Conservation (phyloP, 495 filamentous ascomycete species). For the Diplogelasinospora grovesii region DNA sequence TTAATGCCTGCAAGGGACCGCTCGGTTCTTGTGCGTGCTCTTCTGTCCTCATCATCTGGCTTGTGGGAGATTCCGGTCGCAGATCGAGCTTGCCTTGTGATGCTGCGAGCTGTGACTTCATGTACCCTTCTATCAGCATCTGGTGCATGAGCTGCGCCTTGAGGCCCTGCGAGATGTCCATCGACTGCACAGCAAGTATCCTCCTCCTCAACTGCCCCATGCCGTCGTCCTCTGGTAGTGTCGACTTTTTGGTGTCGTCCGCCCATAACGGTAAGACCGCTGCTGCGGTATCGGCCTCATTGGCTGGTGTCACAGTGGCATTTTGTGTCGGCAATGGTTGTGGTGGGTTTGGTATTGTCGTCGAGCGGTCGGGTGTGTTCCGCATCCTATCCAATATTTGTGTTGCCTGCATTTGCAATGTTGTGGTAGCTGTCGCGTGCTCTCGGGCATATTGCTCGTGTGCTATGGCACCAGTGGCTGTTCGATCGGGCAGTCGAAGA, state of each 20-base stretch:
- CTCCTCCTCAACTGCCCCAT: conserved; percentile 68
- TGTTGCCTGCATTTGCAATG: too few species aligned
- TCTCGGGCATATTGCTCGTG: not conserved
- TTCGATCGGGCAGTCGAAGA: not conserved
- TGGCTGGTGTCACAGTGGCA: not conserved
- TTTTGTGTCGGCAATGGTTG: not conserved
- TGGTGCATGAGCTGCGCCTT: conserved; percentile 81
- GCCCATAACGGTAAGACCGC: too few species aligned
- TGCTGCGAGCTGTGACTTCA: conserved; percentile 28
- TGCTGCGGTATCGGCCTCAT: not conserved
- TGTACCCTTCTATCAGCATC: conserved; percentile 76
- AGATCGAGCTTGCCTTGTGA: conserved; percentile 18
- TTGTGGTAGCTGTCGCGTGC: too few species aligned
- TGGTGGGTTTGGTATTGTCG: not conserved
- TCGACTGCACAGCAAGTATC: conserved; percentile 69
- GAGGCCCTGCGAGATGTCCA: conserved; percentile 56
- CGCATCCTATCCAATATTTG: too few species aligned
- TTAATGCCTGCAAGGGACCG: conserved; percentile 25
- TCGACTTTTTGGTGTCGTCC: conserved; percentile 2
- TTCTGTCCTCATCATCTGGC: conserved; percentile 17
- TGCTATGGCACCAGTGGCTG: not conserved
- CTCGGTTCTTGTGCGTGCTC: conserved; percentile 18
- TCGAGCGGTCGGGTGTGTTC: not conserved
- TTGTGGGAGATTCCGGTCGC: conserved; percentile 22
- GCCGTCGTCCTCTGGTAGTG: conserved; percentile 86